Conservation (phyloP, 768 basidiomycete species). For the Suillus tomentosus region DNA sequence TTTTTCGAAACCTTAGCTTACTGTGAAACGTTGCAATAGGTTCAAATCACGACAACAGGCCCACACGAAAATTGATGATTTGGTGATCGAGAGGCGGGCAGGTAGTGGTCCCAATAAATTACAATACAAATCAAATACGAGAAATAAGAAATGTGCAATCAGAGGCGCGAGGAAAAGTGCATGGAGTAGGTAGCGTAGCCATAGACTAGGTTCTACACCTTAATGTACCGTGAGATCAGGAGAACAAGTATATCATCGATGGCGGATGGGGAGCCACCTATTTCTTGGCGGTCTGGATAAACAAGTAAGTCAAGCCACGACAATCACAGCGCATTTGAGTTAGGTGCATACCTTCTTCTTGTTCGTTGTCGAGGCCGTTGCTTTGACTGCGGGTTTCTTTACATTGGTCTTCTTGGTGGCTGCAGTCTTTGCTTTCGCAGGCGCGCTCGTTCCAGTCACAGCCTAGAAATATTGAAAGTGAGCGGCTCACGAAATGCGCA, state of each 20-base stretch:
- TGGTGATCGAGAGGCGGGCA: not conserved
- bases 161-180: slow-evolving; percentile 2
- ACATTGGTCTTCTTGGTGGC: slow-evolving; percentile 36
- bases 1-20: no score
- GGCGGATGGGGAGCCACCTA: slow-evolving; percentile 2
- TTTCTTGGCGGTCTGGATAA: slow-evolving; percentile 4
- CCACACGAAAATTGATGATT: not conserved
- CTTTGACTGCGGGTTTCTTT: slow-evolving; percentile 27
- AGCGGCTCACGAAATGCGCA: slow-evolving; percentile 3
- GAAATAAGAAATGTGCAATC: slow-evolving; percentile 10
- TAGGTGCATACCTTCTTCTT: slow-evolving; percentile 24
- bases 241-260: slow-evolving; percentile 2
- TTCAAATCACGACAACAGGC: not conserved
- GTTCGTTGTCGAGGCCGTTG: slow-evolving; percentile 12
- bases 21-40: not conserved
- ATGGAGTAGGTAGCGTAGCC: slow-evolving; percentile 8
- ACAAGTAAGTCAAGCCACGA: slow-evolving; percentile 23
- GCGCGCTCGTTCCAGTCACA: slow-evolving; percentile 49
- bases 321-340: slow-evolving; percentile 5
- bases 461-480: slow-evolving; percentile 38
- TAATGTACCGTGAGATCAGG: slow-evolving; percentile 11
- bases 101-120: slow-evolving; percentile 11
- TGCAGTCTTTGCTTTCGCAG: slow-evolving; percentile 35
- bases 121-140: slow-evolving; percentile 14
- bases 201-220: slow-evolving; percentile 2